Evolutionary conservation across 805 yeast genomes (phyloP), one percentile per base, ranked within the genome.

Genomic region (Cyberlindnera mrakii): DNA sequence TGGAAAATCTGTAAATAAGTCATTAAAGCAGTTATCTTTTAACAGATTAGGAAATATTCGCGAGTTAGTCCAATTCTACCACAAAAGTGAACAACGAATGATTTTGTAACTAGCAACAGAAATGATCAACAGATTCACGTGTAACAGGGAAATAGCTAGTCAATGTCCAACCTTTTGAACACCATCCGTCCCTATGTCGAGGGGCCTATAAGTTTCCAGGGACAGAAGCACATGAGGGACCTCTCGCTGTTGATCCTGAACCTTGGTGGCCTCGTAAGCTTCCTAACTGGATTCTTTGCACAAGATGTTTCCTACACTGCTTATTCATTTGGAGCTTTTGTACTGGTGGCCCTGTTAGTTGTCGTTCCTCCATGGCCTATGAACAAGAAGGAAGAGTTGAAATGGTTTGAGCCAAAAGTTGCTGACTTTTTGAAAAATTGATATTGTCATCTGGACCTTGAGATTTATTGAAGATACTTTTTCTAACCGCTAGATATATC

Each of bases 311-410:
- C 25, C 17, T 17, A 31, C 25, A 14, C 44, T 42, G 11, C 44
- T 6, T 31, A 20, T 23, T 37, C 42, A 3, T 48, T 44, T 30
- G 41, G n/a, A 0, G 34, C 34, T 2, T 30, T 25, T 5, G 18
- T 48, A 3, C 27, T 45, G 13, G 10, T 45, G 10, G 29, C 46
- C 11, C 31, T 50, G 20, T 25, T 42, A 7, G 15, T 46, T 5
- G 47, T 50, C n/a, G 47, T 48, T 17, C 54, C 54, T 20, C 52
- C 54, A 23, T 52, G 48, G 46, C 50, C 52, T 2, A 29, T 34
- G 17, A 50, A 48, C 40, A 44, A 41, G 36, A 31, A 11, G 15
- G 32, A 40, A 14, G 15, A 39, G 9, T 20, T 48, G 16, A 25
- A 48, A 15, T 52, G 56, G 56, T 33, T 44, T 14, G 43, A 50